Evolutionary conservation across 2,329 filamentous ascomycete species (phyloP).

Genomic region (Trichoderma endophyticum): DNA sequence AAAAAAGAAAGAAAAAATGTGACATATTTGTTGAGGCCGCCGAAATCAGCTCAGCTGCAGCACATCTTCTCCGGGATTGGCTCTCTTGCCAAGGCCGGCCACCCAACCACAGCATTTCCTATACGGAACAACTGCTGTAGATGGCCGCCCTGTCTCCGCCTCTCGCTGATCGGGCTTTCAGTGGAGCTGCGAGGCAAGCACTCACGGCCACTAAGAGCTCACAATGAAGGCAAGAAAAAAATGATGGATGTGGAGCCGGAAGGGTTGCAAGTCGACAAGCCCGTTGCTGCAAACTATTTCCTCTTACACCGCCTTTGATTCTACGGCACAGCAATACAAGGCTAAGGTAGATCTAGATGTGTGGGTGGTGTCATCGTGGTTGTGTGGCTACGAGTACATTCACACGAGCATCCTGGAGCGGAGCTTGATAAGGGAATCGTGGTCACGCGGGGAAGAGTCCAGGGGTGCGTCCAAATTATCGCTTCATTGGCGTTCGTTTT

Average conservation of each 20-base stretch:
- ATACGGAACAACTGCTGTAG: background rate
- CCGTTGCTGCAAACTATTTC: background rate
- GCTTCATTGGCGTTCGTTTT: slow-evolving; percentile 1
- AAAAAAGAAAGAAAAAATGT: background rate
- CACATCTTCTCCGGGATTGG: background rate
- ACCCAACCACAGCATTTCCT: background rate
- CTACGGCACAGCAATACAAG: background rate
- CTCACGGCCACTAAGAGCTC: background rate
- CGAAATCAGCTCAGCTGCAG: slow-evolving; percentile 2
- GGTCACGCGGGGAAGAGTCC: slow-evolving; percentile 10
- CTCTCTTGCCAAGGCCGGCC: background rate
- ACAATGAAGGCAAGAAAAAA: background rate
- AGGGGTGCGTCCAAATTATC: slow-evolving; percentile 1
- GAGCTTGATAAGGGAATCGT: slow-evolving; percentile 8
- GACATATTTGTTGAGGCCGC: background rate
- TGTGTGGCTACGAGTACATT: background rate
- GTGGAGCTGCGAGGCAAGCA: slow-evolving; percentile 6
- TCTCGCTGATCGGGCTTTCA: background rate
- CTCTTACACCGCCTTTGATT: slow-evolving; percentile 8
- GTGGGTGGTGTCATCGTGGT: slow-evolving; percentile 2
- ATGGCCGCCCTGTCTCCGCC: background rate
- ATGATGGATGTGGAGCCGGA: background rate
- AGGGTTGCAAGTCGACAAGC: background rate
- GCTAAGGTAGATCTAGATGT: background rate
- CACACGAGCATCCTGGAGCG: background rate